Conservation (phyloP, 495 filamentous ascomycete species). For the Beverwykella pulmonaria region DNA sequence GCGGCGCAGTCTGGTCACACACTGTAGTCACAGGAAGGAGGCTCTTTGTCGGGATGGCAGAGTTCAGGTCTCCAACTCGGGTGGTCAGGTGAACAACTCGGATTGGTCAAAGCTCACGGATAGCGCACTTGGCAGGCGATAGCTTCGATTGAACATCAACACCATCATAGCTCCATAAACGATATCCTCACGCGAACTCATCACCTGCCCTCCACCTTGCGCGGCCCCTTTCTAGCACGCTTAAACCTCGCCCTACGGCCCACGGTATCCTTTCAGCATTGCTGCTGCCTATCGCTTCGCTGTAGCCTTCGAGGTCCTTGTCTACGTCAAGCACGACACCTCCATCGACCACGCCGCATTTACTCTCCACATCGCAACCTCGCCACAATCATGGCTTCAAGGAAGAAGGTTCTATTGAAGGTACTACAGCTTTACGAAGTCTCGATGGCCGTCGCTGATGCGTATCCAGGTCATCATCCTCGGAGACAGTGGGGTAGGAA, state of each 20-base stretch:
- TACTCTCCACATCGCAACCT: conserved; percentile 4
- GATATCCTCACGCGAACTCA: conserved; percentile 1
- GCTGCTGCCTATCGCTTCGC: conserved; percentile 23
- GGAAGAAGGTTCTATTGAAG: conserved; percentile 98
- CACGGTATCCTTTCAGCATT: background rate
- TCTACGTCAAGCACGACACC: background rate
- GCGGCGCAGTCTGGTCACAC: background rate
- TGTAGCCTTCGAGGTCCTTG: background rate
- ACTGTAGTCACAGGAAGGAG: background rate
- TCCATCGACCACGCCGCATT: conserved; percentile 12
- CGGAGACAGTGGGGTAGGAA: conserved; percentile 96
- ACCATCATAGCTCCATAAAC: background rate
- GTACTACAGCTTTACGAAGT: conserved; percentile 51
- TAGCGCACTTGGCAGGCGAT: conserved; percentile 5
- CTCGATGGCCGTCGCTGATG: conserved; percentile 7
- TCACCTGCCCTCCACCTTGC: background rate
- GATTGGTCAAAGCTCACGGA: conserved; percentile 3
- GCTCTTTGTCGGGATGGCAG: background rate
- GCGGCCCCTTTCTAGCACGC: background rate
- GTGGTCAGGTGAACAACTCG: conserved; percentile 1
- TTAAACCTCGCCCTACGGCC: background rate
- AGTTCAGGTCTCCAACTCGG: background rate
- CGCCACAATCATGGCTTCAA: conserved; percentile 70
- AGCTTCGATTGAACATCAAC: conserved; percentile 17
- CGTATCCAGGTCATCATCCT: conserved; percentile 88